Base-by-base conservation (phyloP, 805 yeast species). In the Yueomyces sinensis region DNA sequence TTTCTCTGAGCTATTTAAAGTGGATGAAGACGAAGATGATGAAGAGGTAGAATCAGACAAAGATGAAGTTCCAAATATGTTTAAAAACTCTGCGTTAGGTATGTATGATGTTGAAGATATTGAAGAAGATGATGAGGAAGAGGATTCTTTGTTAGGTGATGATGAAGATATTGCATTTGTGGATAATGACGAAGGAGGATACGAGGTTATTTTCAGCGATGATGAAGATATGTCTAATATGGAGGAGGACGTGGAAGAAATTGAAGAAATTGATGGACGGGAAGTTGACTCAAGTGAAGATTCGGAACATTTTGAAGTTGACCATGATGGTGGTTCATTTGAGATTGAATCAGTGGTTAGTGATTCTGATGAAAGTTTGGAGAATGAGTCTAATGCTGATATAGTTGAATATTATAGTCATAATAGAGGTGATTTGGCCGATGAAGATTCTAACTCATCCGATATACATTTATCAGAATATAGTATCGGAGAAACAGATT, bases 61-160 rank as follows among this genome's bases (percentile, higher is more conserved):
- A 27, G 93, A 80, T 35, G 89, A 83, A 35, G 72, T 86, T 0
- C 86, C 94, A 0, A 87, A 87, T 52, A 62, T 87, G 48, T 75
- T 89, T 56, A 65, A 79, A 28, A 87, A 91, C 51, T 87, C 96
- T 0, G 82, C 96, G 0, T 63, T 89, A 29, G 96, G 95, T 2
- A 87, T 89, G 93, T 89, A 80, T 52, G 96, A 89, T 46, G 76
- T 82, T 28, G 82, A 69, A 24, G 91, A 78, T 34, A 68, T 71
- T 25, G 79, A 74, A 41, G 71, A 72, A 30, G 80, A 75, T 24
- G 79, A 72, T 11, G 74, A 66, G 29, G 68, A 63, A 18, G 72
- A 66, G 18, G 75, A 64, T 4, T 63, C 61, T 9, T 64, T 63
- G 37, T 58, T 63, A 33, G 70, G 63, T 7, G 69, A 61, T 37